Percentiles rank a stretch among this genome's conserved stretches.
These are phyloP conservation scores for Cryphonectria nitschkei DNA, from an alignment of 2,329 filamentous ascomycete species.

Conservation along the genomic window DNA sequence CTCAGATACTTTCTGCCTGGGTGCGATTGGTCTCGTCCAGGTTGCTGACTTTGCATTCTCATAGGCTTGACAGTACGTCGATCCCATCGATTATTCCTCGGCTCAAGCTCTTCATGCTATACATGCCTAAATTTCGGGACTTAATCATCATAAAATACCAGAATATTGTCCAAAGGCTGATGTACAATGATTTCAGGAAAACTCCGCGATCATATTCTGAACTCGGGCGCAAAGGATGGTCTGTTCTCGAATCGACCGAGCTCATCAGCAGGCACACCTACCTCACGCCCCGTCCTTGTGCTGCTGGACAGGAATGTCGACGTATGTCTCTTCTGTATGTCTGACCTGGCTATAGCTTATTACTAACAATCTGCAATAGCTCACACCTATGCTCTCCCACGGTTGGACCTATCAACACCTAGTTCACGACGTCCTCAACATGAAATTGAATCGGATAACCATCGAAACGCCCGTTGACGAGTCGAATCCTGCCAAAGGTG, in stretches of 20 bases:
- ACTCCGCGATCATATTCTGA: constrained; percentile 92
- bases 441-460: constrained; percentile 84
- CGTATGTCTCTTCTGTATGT: constrained; percentile 20
- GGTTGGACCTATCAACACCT: constrained; percentile 83
- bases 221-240: constrained; percentile 83
- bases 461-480: constrained; percentile 85
- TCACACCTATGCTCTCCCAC: constrained; percentile 98
- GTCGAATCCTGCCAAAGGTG: constrained; percentile 71
- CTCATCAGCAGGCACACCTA: constrained; percentile 63
- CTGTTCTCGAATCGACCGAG: constrained; percentile 78
- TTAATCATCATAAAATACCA: neutral
- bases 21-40: neutral
- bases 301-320: constrained; percentile 96
- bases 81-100: neutral
- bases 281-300: constrained; percentile 84
- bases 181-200: constrained; percentile 50
- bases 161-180: neutral
- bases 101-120: neutral
- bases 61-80: constrained; percentile 65
- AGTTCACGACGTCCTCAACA: constrained; percentile 68
- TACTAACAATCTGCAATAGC: constrained; percentile 28
- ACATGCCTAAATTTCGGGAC: neutral
- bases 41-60: constrained; percentile 5
- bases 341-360: neutral
- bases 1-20: neutral